These are phyloP conservation scores for Abrus precatorius DNA, from an alignment of 306 rosid genomes.

Conservation along the genomic window DNA sequence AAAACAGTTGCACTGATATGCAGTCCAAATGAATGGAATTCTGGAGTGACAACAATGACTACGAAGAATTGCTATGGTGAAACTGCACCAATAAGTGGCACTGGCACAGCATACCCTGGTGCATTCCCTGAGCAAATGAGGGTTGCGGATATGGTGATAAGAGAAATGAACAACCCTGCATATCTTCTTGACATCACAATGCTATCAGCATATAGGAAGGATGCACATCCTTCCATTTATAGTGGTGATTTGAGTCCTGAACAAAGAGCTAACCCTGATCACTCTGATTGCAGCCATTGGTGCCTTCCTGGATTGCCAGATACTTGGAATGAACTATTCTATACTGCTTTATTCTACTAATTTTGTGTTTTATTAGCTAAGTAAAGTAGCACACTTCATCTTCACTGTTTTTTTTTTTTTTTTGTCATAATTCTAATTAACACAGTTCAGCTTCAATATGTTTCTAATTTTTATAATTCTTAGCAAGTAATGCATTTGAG, in stretches of 20 bases:
- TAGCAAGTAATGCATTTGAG: constrained; percentile 43
- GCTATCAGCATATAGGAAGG: constrained; percentile 84
- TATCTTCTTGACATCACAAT: constrained; percentile 83
- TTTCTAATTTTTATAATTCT: constrained; percentile 23
- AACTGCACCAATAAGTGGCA: constrained; percentile 67
- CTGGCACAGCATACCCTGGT: constrained; percentile 61
- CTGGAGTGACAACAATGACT: constrained; percentile 51
- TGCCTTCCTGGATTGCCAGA: constrained; percentile 97
- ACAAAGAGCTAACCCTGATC: constrained; percentile 78
- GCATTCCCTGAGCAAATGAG: constrained; percentile 80
- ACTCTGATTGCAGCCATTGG: constrained; percentile 97
- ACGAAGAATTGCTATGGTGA: constrained; percentile 87
- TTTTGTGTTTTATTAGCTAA: constrained; percentile 32
- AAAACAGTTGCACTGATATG: constrained; percentile 24
- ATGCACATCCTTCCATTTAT: constrained; percentile 90
- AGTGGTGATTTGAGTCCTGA: constrained; percentile 84
- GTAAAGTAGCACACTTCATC: constrained; percentile 18
- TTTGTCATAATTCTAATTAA: too few relatives aligned
- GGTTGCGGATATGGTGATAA: constrained; percentile 74
- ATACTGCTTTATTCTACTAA: constrained; percentile 69
- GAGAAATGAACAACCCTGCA: constrained; percentile 71
- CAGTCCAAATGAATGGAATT: constrained; percentile 87
- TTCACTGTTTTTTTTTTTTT: background rate
- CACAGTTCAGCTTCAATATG: constrained; percentile 20
- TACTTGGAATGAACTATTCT: constrained; percentile 88